Evolutionary conservation across 1,284 basidiomycete genomes (phyloP).

Genomic region (Kwoniella shivajii): DNA sequence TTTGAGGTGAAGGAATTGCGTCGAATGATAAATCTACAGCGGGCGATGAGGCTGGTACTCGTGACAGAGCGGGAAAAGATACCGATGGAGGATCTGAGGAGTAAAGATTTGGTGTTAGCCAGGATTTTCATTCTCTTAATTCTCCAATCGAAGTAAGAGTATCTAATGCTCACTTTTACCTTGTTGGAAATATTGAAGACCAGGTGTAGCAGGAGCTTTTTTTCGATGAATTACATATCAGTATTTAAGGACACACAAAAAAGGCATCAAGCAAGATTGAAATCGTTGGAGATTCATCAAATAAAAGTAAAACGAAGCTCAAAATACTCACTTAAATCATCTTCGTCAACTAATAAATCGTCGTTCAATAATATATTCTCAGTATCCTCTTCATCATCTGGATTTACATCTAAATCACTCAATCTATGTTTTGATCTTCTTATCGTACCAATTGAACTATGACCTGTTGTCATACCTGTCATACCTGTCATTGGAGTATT

Average conservation of each 20-base stretch:
- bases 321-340: conserved; percentile 23
- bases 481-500: conserved; percentile 7
- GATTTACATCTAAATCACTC: conserved; percentile 24
- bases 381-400: conserved; percentile 55
- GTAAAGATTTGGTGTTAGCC: conserved; percentile 4
- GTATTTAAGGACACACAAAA: no score
- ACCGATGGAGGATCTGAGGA: conserved; percentile 34
- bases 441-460: background rate
- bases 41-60: conserved; percentile 26
- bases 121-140: background rate
- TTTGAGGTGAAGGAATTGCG: conserved; percentile 26
- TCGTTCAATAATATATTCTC: conserved; percentile 65
- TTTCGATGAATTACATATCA: background rate
- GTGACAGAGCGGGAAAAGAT: conserved; percentile 19
- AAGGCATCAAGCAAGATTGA: no score
- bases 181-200: no score
- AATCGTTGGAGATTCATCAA: no score
- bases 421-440: conserved; percentile 40
- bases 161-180: no score
- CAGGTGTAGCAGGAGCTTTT: no score
- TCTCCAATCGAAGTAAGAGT: no score
- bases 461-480: conserved; percentile 7
- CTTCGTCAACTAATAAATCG: conserved; percentile 55
- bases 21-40: conserved; percentile 22
- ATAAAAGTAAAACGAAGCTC: background rate